These are phyloP conservation scores for Davidsoniella eucalypti DNA, from an alignment of 2,329 filamentous ascomycete species.

Conservation along the genomic window DNA sequence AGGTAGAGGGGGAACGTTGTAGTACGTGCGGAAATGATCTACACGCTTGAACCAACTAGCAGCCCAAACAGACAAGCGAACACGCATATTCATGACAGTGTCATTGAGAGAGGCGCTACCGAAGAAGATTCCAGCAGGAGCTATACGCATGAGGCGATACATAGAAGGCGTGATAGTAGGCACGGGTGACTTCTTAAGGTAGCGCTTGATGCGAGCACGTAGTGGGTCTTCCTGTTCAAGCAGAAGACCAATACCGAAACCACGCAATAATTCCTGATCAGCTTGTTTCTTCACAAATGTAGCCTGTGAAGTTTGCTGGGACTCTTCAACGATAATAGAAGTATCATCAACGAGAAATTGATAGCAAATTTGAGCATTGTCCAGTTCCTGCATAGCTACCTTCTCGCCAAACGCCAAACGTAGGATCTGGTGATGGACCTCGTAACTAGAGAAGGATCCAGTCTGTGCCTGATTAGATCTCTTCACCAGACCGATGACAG, in stretches of 20 bases:
- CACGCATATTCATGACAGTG: conserved; percentile 1
- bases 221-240: neutral
- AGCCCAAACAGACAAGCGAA: conserved; percentile 9
- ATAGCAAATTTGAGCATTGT: conserved; percentile 9
- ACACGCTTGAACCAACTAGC: conserved; percentile 11
- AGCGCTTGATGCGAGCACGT: neutral
- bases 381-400: conserved; percentile 3
- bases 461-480: conserved; percentile 5
- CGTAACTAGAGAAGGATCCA: neutral
- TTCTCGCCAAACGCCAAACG: neutral
- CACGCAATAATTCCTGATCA: conserved; percentile 7
- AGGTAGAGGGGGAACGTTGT: neutral
- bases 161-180: conserved; percentile 7
- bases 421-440: conserved; percentile 5
- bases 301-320: neutral
- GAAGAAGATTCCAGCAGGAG: conserved; percentile 8
- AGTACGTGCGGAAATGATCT: conserved; percentile 2
- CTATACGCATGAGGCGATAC: conserved; percentile 4
- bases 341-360: conserved; percentile 10
- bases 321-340: neutral
- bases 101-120: conserved; percentile 6
- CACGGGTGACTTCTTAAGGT: conserved; percentile 1
- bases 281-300: neutral
- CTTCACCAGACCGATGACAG: conserved; percentile 1
- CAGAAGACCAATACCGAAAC: conserved; percentile 5